These are phyloP conservation scores for Tylopilus vinaceipallidus DNA, from an alignment of 768 basidiomycete genomes.

Conservation along the genomic window DNA sequence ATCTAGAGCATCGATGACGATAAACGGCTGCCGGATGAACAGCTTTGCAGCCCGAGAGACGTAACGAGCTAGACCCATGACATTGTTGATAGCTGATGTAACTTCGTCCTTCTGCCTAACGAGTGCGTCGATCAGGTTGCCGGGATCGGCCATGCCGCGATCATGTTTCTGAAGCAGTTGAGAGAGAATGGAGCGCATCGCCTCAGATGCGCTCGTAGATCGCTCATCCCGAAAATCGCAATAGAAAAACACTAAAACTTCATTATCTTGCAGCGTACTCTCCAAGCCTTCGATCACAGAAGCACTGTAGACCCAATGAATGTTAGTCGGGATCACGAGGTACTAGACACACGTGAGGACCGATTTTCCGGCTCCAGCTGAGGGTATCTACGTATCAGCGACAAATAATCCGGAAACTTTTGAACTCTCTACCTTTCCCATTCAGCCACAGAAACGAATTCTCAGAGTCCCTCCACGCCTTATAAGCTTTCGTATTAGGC, in stretches of 20 bases:
- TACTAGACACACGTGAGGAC: background rate
- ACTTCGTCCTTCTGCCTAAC: background rate
- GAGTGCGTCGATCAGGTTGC: background rate
- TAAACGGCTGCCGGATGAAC: background rate
- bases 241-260: constrained; percentile 5
- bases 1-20: constrained; percentile 14
- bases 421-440: background rate
- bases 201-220: constrained; percentile 3
- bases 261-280: background rate
- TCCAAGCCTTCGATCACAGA: constrained; percentile 6
- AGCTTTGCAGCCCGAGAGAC: background rate
- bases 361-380: constrained; percentile 8
- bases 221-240: constrained; percentile 14
- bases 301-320: background rate
- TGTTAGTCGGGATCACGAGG: background rate
- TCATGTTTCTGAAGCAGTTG: constrained; percentile 8
- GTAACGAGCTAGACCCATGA: background rate
- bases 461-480: background rate
- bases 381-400: background rate
- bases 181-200: constrained; percentile 12
- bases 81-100: background rate
- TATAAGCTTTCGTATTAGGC: background rate
- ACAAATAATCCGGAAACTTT: background rate
- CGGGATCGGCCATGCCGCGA: background rate
- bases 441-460: constrained; percentile 5